These are phyloP conservation scores for Salix dunnii DNA, from an alignment of 345 rosid genomes.

Conservation along the genomic window DNA sequence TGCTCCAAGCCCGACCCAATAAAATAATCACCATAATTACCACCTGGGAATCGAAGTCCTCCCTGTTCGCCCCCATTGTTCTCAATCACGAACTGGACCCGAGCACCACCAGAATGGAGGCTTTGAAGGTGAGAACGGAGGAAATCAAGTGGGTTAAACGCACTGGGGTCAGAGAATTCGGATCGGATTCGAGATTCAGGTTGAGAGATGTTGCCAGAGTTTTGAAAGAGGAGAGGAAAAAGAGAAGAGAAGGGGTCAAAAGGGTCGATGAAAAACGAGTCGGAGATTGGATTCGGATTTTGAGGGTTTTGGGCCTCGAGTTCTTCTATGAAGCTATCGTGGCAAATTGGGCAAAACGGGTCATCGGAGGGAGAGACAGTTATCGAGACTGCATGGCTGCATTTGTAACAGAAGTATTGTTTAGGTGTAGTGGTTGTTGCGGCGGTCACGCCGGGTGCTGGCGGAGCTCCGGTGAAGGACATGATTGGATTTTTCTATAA, in stretches of 20 bases:
- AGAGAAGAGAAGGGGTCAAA: constrained; percentile 26
- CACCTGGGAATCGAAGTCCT: constrained; percentile 27
- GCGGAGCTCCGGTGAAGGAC: constrained; percentile 28
- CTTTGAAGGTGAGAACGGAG: constrained; percentile 33
- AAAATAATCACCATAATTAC: constrained; percentile 40
- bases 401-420: constrained; percentile 36
- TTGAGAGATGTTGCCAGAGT: constrained; percentile 16
- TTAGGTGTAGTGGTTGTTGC: constrained; percentile 11
- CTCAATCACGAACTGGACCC: constrained; percentile 42
- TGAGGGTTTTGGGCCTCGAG: constrained; percentile 28
- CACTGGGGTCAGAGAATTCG: constrained; percentile 3
- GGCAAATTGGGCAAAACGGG: constrained; percentile 40
- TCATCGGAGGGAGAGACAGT: constrained; percentile 27
- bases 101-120: constrained; percentile 39
- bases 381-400: constrained; percentile 27
- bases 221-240: constrained; percentile 22
- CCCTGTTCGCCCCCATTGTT: constrained; percentile 21
- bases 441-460: constrained; percentile 11
- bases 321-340: constrained; percentile 48
- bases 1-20: constrained; percentile 48
- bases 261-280: constrained; percentile 21
- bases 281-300: constrained; percentile 3
- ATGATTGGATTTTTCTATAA: constrained; percentile 7
- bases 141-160: constrained; percentile 36
- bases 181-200: background rate